A percentile compares a stretch with the other conserved stretches of the same genome.
phyloP scores from a whole-genome alignment of 495 filamentous ascomycete genomes.

The Astrocystis sublimbata region DNA sequence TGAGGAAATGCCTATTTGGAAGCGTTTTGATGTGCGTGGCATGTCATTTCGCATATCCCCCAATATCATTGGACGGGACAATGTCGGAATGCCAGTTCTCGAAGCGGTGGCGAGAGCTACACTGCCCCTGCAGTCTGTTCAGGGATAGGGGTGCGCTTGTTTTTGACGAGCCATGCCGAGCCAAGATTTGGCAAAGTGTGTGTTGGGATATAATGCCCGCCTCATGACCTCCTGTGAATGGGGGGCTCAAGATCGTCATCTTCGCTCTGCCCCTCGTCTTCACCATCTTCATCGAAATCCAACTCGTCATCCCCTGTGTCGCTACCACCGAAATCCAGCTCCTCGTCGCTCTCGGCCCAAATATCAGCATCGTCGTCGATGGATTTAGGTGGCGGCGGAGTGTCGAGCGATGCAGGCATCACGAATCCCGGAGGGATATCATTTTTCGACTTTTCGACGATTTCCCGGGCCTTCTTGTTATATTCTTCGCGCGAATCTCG shows the following conservation, averaged over 20 bases:
- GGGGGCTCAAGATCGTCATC: conserved; percentile 43
- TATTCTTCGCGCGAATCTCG: conserved; percentile 69
- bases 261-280: conserved; percentile 45
- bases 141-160: neutral
- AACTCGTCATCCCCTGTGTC: conserved; percentile 59
- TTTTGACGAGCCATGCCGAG: neutral
- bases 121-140: neutral
- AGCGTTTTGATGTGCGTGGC: neutral
- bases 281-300: conserved; percentile 58
- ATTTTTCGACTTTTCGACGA: conserved; percentile 70
- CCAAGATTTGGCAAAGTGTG: neutral
- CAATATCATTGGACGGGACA: neutral
- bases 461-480: conserved; percentile 64
- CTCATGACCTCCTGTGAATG: neutral
- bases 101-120: neutral
- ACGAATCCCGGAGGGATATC: conserved; percentile 80
- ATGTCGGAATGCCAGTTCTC: neutral
- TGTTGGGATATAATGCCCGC: neutral
- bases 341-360: conserved; percentile 81
- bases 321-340: conserved; percentile 77
- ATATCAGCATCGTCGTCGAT: conserved; percentile 73
- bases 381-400: conserved; percentile 60
- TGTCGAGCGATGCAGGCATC: conserved; percentile 73
- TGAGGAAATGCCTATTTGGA: neutral
- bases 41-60: neutral